Conservation (phyloP, 2,329 filamentous ascomycete genomes). For the Stachybotrys elegans region DNA sequence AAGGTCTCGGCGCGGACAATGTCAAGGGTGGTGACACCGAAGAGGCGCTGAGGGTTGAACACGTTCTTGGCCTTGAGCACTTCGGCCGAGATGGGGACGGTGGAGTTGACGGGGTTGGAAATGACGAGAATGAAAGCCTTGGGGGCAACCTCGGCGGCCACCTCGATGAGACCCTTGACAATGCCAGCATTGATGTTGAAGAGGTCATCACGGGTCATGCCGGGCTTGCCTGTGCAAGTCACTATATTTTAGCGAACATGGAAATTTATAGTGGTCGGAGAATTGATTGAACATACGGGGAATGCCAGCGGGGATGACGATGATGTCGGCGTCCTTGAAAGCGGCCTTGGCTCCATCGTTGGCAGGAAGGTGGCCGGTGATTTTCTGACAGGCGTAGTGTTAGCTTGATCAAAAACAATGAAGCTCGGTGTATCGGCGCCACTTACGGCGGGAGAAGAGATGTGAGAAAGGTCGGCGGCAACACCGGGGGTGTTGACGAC, state of each 20-base stretch:
- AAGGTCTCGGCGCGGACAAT: slow-evolving; percentile 98
- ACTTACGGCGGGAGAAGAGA: slow-evolving; percentile 77
- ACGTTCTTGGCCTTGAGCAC: slow-evolving; percentile 89
- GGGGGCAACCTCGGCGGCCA: slow-evolving; percentile 79
- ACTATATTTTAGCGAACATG: slow-evolving; percentile 13
- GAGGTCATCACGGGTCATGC: slow-evolving; percentile 98
- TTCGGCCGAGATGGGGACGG: slow-evolving; percentile 94
- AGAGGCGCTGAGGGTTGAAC: slow-evolving; percentile 93
- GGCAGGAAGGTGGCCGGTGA: slow-evolving; percentile 81
- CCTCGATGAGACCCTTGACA: slow-evolving; percentile 88
- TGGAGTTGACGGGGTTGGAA: slow-evolving; percentile 99
- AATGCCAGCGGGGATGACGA: slow-evolving; percentile 97
- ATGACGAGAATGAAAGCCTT: slow-evolving; percentile 96
- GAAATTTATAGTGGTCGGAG: too few relatives aligned
- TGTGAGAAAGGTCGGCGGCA: slow-evolving; percentile 93
- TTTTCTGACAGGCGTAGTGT: slow-evolving; percentile 55
- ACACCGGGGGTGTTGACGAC: slow-evolving; percentile 98
- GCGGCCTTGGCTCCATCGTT: slow-evolving; percentile 82
- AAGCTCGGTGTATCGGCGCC: slow-evolving; percentile 1
- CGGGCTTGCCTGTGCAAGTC: slow-evolving; percentile 78
- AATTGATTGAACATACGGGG: slow-evolving; percentile 74
- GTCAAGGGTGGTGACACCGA: slow-evolving; percentile 97
- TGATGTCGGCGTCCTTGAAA: slow-evolving; percentile 88
- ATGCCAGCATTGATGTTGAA: slow-evolving; percentile 99
- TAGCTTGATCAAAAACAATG: slow-evolving; percentile 14